phyloP scores from a whole-genome alignment of 257 asterid species.

The Solanum neorickii region DNA sequence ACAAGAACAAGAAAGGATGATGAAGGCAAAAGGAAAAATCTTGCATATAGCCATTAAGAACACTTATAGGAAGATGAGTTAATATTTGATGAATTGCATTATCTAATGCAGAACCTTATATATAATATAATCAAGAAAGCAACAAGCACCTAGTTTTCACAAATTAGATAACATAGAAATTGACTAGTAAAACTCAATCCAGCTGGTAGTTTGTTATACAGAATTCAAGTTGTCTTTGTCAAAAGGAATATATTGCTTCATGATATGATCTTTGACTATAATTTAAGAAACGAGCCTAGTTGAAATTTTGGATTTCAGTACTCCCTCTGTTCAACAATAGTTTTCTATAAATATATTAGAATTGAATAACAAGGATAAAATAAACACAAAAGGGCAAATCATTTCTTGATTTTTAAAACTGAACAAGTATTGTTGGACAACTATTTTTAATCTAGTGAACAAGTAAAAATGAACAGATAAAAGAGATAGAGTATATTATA shows the following conservation, averaged over 20 bases:
- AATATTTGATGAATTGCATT: neutral
- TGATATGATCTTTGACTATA: neutral
- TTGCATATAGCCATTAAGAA: neutral
- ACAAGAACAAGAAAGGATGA: neutral
- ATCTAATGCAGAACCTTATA: neutral
- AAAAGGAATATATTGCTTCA: neutral
- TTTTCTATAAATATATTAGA: too few relatives aligned
- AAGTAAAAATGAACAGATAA: too few relatives aligned
- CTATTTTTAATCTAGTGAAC: too few relatives aligned
- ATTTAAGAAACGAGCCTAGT: neutral
- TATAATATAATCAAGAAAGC: neutral
- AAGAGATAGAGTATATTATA: neutral
- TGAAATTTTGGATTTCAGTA: neutral
- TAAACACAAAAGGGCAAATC: too few relatives aligned
- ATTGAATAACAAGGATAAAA: too few relatives aligned
- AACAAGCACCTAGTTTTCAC: neutral
- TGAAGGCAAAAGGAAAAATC: neutral
- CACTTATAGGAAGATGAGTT: neutral
- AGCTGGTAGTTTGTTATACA: neutral
- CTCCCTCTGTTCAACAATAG: too few relatives aligned
- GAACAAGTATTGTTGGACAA: too few relatives aligned
- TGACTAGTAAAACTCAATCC: neutral
- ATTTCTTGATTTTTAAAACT: too few relatives aligned
- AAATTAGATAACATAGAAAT: neutral
- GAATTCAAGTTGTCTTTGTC: neutral